phyloP scores from a whole-genome alignment of 2,329 filamentous ascomycete genomes.

The Fusarium penzigii region DNA sequence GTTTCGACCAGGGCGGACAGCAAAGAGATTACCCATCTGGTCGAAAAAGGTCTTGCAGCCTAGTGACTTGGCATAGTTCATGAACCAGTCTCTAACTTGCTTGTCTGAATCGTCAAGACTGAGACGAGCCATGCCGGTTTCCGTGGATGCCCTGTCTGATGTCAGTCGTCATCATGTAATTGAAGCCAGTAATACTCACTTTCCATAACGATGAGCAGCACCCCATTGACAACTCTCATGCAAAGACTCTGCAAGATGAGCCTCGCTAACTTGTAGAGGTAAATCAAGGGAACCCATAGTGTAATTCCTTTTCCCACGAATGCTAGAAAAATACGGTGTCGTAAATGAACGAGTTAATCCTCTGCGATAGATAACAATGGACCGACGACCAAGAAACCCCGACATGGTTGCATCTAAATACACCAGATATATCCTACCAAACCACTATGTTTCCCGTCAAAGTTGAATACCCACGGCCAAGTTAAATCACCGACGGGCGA shows the following conservation, averaged over 20 bases:
- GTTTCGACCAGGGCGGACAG: conserved; percentile 62
- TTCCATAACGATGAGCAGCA: conserved; percentile 22
- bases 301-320: not conserved
- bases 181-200: conserved; percentile 22
- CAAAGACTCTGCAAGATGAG: conserved; percentile 14
- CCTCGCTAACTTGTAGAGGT: conserved; percentile 3
- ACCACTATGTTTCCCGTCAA: not conserved
- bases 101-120: conserved; percentile 72
- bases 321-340: too few relatives aligned
- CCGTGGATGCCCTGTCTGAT: conserved; percentile 33
- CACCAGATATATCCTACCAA: not conserved
- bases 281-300: not conserved
- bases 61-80: conserved; percentile 59
- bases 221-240: conserved; percentile 23
- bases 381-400: not conserved
- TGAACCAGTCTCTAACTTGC: conserved; percentile 74
- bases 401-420: not conserved
- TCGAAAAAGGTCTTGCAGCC: conserved; percentile 71
- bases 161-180: not conserved
- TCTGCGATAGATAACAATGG: not conserved
- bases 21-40: conserved; percentile 80
- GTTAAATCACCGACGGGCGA: not conserved
- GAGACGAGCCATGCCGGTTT: conserved; percentile 77
- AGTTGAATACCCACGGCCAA: not conserved
- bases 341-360: not conserved